Percentiles rank a stretch among this genome's conserved stretches.
Evolutionary conservation across 495 filamentous ascomycete species (phyloP).

Genomic region (Echria macrotheca): DNA sequence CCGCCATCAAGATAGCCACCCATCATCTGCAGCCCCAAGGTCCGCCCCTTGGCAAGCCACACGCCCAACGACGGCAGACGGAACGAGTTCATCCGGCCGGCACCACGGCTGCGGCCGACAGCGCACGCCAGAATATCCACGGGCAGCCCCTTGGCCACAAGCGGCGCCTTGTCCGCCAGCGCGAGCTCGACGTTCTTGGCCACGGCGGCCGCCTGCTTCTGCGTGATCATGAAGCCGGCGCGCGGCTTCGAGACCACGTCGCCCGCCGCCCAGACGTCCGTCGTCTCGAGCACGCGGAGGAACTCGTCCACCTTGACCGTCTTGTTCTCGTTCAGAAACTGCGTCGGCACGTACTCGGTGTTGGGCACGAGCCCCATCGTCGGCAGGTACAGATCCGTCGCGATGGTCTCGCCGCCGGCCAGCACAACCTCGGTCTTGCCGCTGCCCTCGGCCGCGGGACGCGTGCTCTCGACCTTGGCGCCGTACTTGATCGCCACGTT

Average conservation of each 20-base stretch:
- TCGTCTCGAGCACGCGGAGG: conserved; percentile 41
- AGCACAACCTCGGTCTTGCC: conserved; percentile 37
- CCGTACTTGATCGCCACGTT: conserved; percentile 43
- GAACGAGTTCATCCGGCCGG: conserved; percentile 33
- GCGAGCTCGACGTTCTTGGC: conserved; percentile 40
- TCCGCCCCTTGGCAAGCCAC: conserved; percentile 39
- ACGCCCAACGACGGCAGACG: conserved; percentile 36
- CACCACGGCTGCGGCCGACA: conserved; percentile 36
- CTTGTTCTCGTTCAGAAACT: conserved; percentile 42
- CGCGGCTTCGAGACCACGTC: conserved; percentile 45
- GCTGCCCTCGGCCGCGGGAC: conserved; percentile 12
- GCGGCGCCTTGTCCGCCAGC: conserved; percentile 29
- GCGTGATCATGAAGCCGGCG: conserved; percentile 40
- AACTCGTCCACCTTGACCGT: conserved; percentile 54
- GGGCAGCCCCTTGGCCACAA: conserved; percentile 34
- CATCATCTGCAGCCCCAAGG: conserved; percentile 29
- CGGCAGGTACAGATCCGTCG: conserved; percentile 58
- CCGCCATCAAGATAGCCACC: conserved; percentile 35
- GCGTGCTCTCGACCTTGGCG: conserved; percentile 28
- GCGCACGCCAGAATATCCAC: conserved; percentile 37
- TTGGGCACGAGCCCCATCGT: conserved; percentile 58
- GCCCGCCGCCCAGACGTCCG: conserved; percentile 49
- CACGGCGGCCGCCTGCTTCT: conserved; percentile 43
- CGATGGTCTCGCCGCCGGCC: conserved; percentile 33
- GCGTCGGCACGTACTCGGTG: conserved; percentile 50